Evolutionary conservation across 176 grass and related monocot species (phyloP).

Genomic region (Triticum turgidum): DNA sequence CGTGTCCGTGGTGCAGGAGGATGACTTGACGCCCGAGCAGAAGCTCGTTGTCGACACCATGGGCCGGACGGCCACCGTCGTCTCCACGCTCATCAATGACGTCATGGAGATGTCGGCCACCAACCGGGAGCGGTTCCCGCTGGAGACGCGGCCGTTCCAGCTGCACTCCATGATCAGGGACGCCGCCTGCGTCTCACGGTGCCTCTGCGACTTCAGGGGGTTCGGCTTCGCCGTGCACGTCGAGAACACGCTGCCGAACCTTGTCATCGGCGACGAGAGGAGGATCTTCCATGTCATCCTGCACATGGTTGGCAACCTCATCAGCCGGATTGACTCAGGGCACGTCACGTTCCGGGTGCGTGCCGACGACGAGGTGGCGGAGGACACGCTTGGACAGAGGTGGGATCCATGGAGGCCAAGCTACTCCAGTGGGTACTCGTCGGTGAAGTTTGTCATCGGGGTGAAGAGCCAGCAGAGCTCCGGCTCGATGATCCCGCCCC

Average conservation of each 20-base stretch:
- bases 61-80: slow-evolving; percentile 43
- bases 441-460: slow-evolving; percentile 61
- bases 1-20: slow-evolving; percentile 55
- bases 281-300: slow-evolving; percentile 77
- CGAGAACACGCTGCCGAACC: slow-evolving; percentile 44
- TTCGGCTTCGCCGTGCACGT: slow-evolving; percentile 46
- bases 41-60: slow-evolving; percentile 37
- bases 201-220: slow-evolving; percentile 57
- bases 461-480: slow-evolving; percentile 41
- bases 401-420: slow-evolving; percentile 61
- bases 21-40: slow-evolving; percentile 41
- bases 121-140: slow-evolving; percentile 44
- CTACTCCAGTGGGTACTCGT: slow-evolving; percentile 39
- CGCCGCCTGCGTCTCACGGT: slow-evolving; percentile 35
- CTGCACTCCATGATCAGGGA: slow-evolving; percentile 56
- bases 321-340: slow-evolving; percentile 34
- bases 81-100: slow-evolving; percentile 60
- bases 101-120: slow-evolving; percentile 50
- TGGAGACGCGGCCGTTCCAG: slow-evolving; percentile 45
- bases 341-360: slow-evolving; percentile 46
- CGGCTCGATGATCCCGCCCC: not conserved
- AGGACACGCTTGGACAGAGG: slow-evolving; percentile 42
- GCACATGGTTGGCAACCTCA: slow-evolving; percentile 68
- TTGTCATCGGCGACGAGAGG: slow-evolving; percentile 65
- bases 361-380: slow-evolving; percentile 31